Percentiles rank a stretch among this genome's conserved stretches.
phyloP scores from a whole-genome alignment of 2,329 filamentous ascomycete genomes.

The Gnomoniopsis smithogilvyi region DNA sequence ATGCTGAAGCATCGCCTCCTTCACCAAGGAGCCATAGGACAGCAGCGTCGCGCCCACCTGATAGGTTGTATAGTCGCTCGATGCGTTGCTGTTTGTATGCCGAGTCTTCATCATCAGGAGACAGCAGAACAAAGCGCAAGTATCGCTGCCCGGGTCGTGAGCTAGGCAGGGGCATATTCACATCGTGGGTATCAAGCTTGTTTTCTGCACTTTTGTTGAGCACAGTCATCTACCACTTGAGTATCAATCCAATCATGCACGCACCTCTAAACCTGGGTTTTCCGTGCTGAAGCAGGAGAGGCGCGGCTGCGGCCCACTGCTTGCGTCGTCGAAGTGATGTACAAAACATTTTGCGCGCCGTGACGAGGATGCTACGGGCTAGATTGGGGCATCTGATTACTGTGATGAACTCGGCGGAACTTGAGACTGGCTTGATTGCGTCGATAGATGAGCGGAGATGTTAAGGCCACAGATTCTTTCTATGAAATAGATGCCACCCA shows the following conservation, averaged over 20 bases:
- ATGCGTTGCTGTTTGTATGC: conserved; percentile 28
- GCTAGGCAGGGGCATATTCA: conserved; percentile 35
- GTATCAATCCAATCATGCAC: too few species aligned
- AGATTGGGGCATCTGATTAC: neutral
- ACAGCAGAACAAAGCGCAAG: conserved; percentile 40
- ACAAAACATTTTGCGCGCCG: conserved; percentile 31
- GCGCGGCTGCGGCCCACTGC: conserved; percentile 32
- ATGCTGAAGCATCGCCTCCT: conserved; percentile 27
- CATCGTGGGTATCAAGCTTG: conserved; percentile 40
- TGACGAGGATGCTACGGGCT: neutral
- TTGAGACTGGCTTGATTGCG: neutral
- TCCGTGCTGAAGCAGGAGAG: conserved; percentile 24
- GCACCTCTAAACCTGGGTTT: conserved; percentile 24
- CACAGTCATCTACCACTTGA: neutral
- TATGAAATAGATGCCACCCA: neutral
- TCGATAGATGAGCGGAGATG: conserved; percentile 11
- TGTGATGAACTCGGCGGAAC: neutral
- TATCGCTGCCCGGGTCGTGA: conserved; percentile 15
- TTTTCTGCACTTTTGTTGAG: conserved; percentile 32
- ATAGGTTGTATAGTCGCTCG: conserved; percentile 38
- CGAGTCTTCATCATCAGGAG: conserved; percentile 32
- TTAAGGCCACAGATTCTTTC: neutral
- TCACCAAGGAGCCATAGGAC: conserved; percentile 42
- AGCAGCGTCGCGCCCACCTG: conserved; percentile 36
- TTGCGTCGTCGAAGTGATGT: conserved; percentile 34